Percentiles rank a stretch among this genome's conserved stretches.
phyloP scores from a whole-genome alignment of 1,139 yeast genomes.

The Debaryomycetaceae sp. region DNA sequence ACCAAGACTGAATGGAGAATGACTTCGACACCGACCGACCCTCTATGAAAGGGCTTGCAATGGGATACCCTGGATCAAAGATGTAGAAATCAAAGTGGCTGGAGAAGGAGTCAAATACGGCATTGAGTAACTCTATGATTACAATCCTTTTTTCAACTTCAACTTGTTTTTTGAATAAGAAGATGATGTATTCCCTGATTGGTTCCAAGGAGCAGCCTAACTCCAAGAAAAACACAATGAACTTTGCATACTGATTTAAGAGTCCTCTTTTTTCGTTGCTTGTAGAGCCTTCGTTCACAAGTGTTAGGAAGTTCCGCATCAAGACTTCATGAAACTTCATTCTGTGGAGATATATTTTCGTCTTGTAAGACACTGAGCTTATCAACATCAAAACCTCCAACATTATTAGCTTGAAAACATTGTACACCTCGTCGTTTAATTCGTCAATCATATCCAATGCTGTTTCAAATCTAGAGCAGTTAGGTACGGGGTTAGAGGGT shows the following conservation, averaged over 20 bases:
- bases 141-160: conserved; percentile 12
- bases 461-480: neutral
- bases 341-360: conserved; percentile 21
- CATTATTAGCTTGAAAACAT: conserved; percentile 29
- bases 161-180: conserved; percentile 12
- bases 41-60: conserved; percentile 23
- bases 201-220: conserved; percentile 31
- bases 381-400: conserved; percentile 26
- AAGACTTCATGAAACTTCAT: conserved; percentile 18
- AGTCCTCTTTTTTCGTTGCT: conserved; percentile 1
- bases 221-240: conserved; percentile 25
- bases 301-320: conserved; percentile 14
- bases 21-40: conserved; percentile 12
- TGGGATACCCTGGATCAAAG: conserved; percentile 20
- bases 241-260: neutral
- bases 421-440: conserved; percentile 21
- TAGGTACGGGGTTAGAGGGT: conserved; percentile 8
- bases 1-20: conserved; percentile 37
- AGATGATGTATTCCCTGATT: conserved; percentile 18
- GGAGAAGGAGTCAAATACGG: conserved; percentile 19
- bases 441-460: conserved; percentile 1
- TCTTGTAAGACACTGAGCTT: conserved; percentile 21
- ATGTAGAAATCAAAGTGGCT: conserved; percentile 29
- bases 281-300: neutral
- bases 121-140: conserved; percentile 23